These are phyloP conservation scores for Cutaneotrichosporon sp. DNA, from an alignment of 1,284 basidiomycete species.

Conservation along the genomic window DNA sequence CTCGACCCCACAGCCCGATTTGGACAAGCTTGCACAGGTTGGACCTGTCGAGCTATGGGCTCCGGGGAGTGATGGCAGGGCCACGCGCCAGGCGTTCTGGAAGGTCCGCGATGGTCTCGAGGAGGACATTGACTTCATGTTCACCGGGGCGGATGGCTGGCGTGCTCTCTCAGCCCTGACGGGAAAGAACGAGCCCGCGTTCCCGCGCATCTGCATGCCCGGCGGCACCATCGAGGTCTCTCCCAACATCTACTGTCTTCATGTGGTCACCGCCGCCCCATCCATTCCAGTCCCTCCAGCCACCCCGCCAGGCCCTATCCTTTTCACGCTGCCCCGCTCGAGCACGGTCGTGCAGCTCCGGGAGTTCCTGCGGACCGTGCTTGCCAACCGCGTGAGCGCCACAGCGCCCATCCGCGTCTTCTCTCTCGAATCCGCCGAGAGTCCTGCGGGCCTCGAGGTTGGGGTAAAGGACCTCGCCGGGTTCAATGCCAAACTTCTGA, in stretches of 20 bases:
- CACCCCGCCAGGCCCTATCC: slow-evolving; percentile 10
- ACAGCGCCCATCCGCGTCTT: slow-evolving; percentile 29
- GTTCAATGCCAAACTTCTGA: slow-evolving; percentile 27
- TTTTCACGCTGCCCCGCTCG: slow-evolving; percentile 19
- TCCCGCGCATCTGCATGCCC: slow-evolving; percentile 59
- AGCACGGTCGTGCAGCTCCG: slow-evolving; percentile 18
- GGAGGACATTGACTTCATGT: slow-evolving; percentile 75
- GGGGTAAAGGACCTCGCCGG: slow-evolving; percentile 24
- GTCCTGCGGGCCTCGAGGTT: slow-evolving; percentile 14
- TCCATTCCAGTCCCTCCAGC: slow-evolving; percentile 24
- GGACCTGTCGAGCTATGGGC: slow-evolving; percentile 28
- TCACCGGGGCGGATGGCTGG: slow-evolving; percentile 74
- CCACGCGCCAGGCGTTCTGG: slow-evolving; percentile 29
- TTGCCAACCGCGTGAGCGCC: slow-evolving; percentile 9
- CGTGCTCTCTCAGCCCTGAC: slow-evolving; percentile 57
- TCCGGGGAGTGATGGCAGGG: slow-evolving; percentile 18
- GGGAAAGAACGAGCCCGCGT: slow-evolving; percentile 36
- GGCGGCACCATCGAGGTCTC: slow-evolving; percentile 66
- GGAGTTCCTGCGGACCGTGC: slow-evolving; percentile 16
- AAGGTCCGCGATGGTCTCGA: slow-evolving; percentile 52
- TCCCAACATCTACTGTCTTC: slow-evolving; percentile 68
- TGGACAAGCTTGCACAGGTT: slow-evolving; percentile 30
- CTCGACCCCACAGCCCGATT: slow-evolving; percentile 27
- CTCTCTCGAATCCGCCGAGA: slow-evolving; percentile 26
- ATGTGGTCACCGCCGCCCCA: slow-evolving; percentile 45